These are phyloP conservation scores for Phyllosticta citrichinensis DNA, from an alignment of 2,329 filamentous ascomycete species.

Conservation along the genomic window DNA sequence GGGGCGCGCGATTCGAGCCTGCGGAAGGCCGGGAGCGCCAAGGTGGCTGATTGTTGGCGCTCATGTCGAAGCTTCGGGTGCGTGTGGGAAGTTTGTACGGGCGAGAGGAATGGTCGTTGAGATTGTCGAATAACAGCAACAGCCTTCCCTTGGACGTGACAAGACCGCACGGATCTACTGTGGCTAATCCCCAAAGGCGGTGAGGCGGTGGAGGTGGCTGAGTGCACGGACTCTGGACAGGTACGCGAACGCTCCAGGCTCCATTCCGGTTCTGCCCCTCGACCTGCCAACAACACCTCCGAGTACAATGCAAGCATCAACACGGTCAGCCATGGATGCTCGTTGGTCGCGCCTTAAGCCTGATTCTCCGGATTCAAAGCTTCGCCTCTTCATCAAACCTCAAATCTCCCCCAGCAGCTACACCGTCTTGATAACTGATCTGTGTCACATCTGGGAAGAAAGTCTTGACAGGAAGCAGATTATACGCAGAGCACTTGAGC, in stretches of 20 bases:
- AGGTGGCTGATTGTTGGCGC: conserved; percentile 23
- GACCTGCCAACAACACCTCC: not conserved
- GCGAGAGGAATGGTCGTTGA: not conserved
- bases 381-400: conserved; percentile 53
- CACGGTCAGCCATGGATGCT: not conserved
- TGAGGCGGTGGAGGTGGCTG: not conserved
- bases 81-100: not conserved
- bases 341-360: not conserved
- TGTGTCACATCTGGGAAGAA: conserved; percentile 65
- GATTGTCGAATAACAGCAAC: not conserved
- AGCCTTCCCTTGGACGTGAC: not conserved
- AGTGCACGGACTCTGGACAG: not conserved
- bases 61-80: conserved; percentile 15
- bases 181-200: not conserved
- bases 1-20: conserved; percentile 16
- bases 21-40: conserved; percentile 21
- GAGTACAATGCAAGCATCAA: not conserved
- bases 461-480: conserved; percentile 52
- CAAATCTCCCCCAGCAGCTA: conserved; percentile 49
- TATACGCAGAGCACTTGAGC: conserved; percentile 49
- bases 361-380: conserved; percentile 17
- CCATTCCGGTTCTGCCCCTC: not conserved
- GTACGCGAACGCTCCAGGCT: not conserved
- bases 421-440: conserved; percentile 57
- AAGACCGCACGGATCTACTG: not conserved